These are phyloP conservation scores for Syncephalastrum racemosum DNA, from an alignment of 371 early-diverging fungal species.

Conservation along the genomic window DNA sequence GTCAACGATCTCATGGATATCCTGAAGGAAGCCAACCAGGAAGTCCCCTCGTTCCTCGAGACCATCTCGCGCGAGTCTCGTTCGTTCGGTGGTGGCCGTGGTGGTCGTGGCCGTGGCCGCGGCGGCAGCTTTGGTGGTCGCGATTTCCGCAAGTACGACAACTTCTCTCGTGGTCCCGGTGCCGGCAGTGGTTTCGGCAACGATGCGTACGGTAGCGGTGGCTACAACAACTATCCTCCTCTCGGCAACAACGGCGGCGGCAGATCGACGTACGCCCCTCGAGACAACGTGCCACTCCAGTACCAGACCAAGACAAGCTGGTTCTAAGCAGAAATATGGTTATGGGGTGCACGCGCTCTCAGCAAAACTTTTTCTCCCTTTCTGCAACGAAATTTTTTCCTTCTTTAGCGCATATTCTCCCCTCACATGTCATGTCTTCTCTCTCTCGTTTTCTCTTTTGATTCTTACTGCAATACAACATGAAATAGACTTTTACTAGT, in stretches of 20 bases:
- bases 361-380: too few relatives aligned
- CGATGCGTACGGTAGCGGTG: conserved; percentile 16
- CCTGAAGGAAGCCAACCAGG: conserved; percentile 60
- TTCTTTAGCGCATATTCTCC: too few relatives aligned
- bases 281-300: conserved; percentile 28
- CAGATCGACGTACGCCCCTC: conserved; percentile 24
- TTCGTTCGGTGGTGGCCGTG: conserved; percentile 65
- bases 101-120: conserved; percentile 68
- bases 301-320: conserved; percentile 65
- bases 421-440: too few relatives aligned
- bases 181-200: conserved; percentile 27
- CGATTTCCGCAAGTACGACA: conserved; percentile 38
- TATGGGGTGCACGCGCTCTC: too few relatives aligned
- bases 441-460: too few relatives aligned
- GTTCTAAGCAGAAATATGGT: conserved; percentile 52
- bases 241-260: conserved; percentile 15
- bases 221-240: conserved; percentile 20
- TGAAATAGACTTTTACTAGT: too few relatives aligned
- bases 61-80: conserved; percentile 44
- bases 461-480: too few relatives aligned
- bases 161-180: conserved; percentile 19
- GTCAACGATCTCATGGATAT: conserved; percentile 87
- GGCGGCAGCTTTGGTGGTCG: conserved; percentile 52
- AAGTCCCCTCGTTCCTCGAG: conserved; percentile 68
- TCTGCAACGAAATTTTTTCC: too few relatives aligned